Conservation (phyloP, 2,329 filamentous ascomycete species). For the Colletotrichum cordylinicola region DNA sequence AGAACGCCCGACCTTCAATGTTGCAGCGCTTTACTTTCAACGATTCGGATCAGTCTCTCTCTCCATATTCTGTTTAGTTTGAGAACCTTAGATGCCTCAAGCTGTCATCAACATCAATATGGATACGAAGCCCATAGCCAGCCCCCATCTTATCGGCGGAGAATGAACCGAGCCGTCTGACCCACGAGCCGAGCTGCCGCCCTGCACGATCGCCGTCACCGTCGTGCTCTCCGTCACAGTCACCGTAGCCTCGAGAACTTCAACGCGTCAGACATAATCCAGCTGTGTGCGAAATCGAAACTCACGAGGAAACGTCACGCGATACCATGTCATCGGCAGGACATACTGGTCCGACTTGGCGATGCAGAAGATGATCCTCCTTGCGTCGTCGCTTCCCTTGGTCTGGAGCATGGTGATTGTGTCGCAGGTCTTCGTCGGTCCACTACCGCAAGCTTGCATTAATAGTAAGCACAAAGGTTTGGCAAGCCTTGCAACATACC, state of each 20-base stretch:
- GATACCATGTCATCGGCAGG: conserved; percentile 10
- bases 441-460: not conserved
- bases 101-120: not conserved
- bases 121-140: not conserved
- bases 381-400: not conserved
- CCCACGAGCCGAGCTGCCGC: not conserved
- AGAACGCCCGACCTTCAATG: not conserved
- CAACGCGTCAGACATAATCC: not conserved
- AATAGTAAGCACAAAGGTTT: not conserved
- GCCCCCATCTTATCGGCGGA: not conserved
- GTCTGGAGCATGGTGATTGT: not conserved
- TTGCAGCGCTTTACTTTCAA: not conserved
- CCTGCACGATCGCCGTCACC: not conserved
- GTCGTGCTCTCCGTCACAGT: not conserved
- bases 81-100: not conserved
- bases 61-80: fast-evolving
- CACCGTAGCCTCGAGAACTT: not conserved
- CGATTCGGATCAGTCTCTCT: not conserved
- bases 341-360: not conserved
- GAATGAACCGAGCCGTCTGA: not conserved
- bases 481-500: not conserved
- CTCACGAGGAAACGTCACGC: not conserved
- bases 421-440: not conserved
- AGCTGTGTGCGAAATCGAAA: not conserved
- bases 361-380: conserved; percentile 4